Evolutionary conservation across 805 yeast species (phyloP), one percentile per base, ranked within the genome.

Genomic region (Kuraishia ogatae): DNA sequence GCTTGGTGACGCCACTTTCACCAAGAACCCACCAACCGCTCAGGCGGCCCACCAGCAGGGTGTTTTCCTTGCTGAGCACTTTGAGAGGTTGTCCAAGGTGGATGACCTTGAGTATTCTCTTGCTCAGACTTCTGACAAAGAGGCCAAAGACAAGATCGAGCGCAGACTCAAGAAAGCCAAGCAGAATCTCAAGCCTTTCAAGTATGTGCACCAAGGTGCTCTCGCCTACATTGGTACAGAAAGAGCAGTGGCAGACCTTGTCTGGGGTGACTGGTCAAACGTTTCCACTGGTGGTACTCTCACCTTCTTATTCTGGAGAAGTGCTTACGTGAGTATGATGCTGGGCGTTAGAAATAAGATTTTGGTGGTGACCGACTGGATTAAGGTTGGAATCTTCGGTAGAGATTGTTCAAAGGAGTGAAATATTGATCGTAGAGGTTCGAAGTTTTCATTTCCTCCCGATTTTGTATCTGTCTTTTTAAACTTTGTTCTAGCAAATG

Each of bases 11-110:
- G 92, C 97, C 75, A 89, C 97, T 46, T 84, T 87, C 70, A 88
- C 94, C 60, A 89, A 89, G 68, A 84, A 83, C 63, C 94, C 97
- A 49, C 97, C 97, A 62, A 92, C 98, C 59, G 98, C 97, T 24
- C 97, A 92, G 78, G 97, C 91, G 55, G 98, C 98, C 48, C 84
- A 90, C 74, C 97, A 92, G 77, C 89, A 92, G 73, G 97, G 97
- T 69, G 76, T 78, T 56, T 92, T 81, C 73, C 80, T 92, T 61
- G 94, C 92, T 55, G 74, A 76, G 39, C 82, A 84, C 61, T 86
- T 92, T 70, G 79, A 81, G 67, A 84, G 78, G 62, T 71, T 83
- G 63, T 76, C 84, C 62, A 81, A 81, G 62, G 75, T 85, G 56
- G 91, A 86, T 54, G 75, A 80, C 49, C 66, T 82, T 58, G 75